Evolutionary conservation across 345 rosid species (phyloP), one percentile per base, ranked within the genome.

Genomic region (Dimocarpus longan): DNA sequence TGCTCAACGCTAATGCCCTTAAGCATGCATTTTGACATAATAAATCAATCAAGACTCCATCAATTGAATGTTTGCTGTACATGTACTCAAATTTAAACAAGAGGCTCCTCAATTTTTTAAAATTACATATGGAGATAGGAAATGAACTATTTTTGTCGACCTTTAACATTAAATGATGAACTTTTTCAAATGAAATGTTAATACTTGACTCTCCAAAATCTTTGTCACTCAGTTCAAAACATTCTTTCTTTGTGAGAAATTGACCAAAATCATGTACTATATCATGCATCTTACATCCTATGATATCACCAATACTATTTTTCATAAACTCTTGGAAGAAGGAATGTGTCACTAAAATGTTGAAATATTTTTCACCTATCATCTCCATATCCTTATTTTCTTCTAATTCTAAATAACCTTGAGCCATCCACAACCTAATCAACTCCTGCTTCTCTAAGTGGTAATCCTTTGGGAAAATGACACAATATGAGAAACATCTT

Each of bases 141-240:
- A 57, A 11, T 56, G 37, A 21, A 37, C 6, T 67, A 24, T 48
- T 37, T 21, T 50, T 69, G 11, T 44, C 16, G 46, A 68, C 21
- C 37, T 8, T 50, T 16, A 79, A 18, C 26, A 57, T 70, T 59
- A 77, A 26, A 56, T 85, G 85, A 15, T 75, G 83, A 57, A 28
- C 59, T 9, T 19, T 32, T 59, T 16, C 42, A 48, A 19, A n/a
- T 3, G 24, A 40, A 16, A 11, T 9, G 6, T 46, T 63, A 18
- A 6, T 52, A 16, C 10, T 32, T 32, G 37, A 32, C 4, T 32
- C 37, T 32, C 37, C 2, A 32, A 32, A 32, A 32, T 32, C 4
- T 32, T 32, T 32, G 37, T 32, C 37, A 32, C 0, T 32, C 37
- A 32, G 2, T 3, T 1, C 37, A 32, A 19, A 19, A n/a, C 64